These are phyloP conservation scores for Lablab purpureus DNA, from an alignment of 306 rosid genomes.

Conservation along the genomic window DNA sequence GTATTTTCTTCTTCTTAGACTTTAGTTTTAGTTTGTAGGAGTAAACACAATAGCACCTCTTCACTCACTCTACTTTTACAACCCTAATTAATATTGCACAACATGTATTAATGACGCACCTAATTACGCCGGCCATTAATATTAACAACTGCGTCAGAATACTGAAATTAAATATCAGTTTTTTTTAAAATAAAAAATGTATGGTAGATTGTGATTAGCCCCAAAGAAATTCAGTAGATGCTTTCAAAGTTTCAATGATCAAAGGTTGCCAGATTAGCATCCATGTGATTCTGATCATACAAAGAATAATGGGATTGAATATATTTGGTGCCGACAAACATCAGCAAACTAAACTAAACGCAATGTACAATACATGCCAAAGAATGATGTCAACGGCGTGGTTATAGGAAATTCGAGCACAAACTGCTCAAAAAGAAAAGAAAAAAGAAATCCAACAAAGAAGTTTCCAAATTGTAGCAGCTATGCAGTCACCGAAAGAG, in stretches of 20 bases:
- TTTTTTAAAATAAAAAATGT: not conserved
- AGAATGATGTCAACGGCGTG: conserved; percentile 38
- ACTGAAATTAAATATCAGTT: not conserved
- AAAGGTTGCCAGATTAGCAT: conserved; percentile 34
- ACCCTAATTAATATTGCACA: not conserved
- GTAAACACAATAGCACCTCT: not conserved
- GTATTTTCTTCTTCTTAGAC: not conserved
- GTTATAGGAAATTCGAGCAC: conserved; percentile 38
- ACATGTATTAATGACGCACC: conserved; percentile 37
- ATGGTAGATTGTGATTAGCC: not conserved
- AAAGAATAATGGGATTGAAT: conserved; percentile 11
- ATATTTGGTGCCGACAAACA: not conserved
- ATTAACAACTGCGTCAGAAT: not conserved
- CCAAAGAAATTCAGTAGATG: not conserved
- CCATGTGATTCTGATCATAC: conserved; percentile 39
- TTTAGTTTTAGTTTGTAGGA: not conserved
- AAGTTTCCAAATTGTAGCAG: conserved; percentile 51
- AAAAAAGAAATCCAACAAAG: conserved; percentile 34
- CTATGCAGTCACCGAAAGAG: conserved; percentile 44
- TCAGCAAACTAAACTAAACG: conserved; percentile 40
- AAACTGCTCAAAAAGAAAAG: conserved; percentile 29
- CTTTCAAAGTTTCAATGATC: conserved; percentile 38
- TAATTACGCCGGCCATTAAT: conserved; percentile 43
- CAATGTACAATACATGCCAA: conserved; percentile 42
- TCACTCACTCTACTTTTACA: conserved; percentile 27